Percentiles rank a stretch among this genome's conserved stretches.
Conservation (phyloP, 371 early-diverging fungal species). For the Cokeromyces recurvatus region DNA sequence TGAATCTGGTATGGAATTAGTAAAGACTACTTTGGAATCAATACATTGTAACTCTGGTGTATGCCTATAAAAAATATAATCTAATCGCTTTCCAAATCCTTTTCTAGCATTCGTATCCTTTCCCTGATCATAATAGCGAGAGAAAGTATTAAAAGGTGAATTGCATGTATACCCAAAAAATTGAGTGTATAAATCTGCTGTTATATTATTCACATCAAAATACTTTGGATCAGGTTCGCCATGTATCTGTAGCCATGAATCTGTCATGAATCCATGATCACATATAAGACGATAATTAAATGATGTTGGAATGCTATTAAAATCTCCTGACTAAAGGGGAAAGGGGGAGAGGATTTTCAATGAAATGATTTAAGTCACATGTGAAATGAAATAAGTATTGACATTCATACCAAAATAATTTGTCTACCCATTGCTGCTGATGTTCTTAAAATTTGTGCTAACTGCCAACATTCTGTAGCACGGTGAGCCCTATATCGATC, state of each 20-base stretch:
- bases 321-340: slow-evolving; percentile 38
- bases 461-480: slow-evolving; percentile 49
- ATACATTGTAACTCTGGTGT: slow-evolving; percentile 28
- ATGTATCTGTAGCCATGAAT: slow-evolving; percentile 39
- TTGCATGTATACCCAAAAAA: slow-evolving; percentile 45
- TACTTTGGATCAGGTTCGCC: slow-evolving; percentile 16
- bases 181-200: slow-evolving; percentile 3
- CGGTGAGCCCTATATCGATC: slow-evolving; percentile 39
- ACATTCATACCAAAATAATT: slow-evolving; percentile 38
- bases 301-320: slow-evolving; percentile 40
- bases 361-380: background rate
- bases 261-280: slow-evolving; percentile 37
- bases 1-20: slow-evolving; percentile 24
- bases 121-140: slow-evolving; percentile 12
- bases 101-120: slow-evolving; percentile 1
- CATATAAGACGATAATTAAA: slow-evolving; percentile 31
- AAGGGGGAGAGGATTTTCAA: background rate
- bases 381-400: background rate
- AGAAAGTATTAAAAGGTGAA: slow-evolving; percentile 45
- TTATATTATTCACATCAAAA: slow-evolving; percentile 3
- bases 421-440: slow-evolving; percentile 37
- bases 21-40: slow-evolving; percentile 29
- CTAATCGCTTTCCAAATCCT: slow-evolving; percentile 37
- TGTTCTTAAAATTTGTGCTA: slow-evolving; percentile 28
- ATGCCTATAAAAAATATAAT: slow-evolving; percentile 44